Evolutionary conservation across 805 yeast genomes (phyloP).

Genomic region (Teunomyces cretensis): DNA sequence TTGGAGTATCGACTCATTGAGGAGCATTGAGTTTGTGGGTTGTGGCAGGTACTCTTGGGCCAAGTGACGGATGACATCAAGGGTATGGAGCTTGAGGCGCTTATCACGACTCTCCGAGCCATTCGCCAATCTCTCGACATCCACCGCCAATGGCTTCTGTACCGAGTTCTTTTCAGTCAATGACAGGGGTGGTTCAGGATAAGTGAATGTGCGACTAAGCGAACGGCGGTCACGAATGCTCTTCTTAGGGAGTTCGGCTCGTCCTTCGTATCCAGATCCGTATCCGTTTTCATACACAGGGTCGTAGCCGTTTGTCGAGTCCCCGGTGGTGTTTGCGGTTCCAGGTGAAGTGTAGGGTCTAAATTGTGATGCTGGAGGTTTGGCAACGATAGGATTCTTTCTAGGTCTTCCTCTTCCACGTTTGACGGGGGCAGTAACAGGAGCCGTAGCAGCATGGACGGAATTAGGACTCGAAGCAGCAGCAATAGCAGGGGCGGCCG

Average conservation of each 20-base stretch:
- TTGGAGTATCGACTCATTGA: slow-evolving; percentile 24
- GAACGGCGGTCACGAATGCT: slow-evolving; percentile 2
- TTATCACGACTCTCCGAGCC: slow-evolving; percentile 21
- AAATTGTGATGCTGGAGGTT: neutral
- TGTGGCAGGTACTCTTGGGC: slow-evolving; percentile 28
- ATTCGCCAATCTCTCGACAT: slow-evolving; percentile 27
- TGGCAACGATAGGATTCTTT: neutral
- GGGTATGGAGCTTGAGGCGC: slow-evolving; percentile 28
- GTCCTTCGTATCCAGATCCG: neutral
- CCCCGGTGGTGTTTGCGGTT: neutral
- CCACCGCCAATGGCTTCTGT: slow-evolving; percentile 29
- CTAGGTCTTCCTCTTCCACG: slow-evolving; percentile 1
- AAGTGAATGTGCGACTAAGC: neutral
- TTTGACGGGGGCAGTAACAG: neutral
- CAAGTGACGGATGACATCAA: slow-evolving; percentile 38
- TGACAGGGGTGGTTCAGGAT: slow-evolving; percentile 10
- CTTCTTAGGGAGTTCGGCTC: neutral
- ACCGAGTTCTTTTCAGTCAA: slow-evolving; percentile 14
- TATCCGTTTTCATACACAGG: neutral
- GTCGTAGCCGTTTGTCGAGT: neutral
- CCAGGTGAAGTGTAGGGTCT: neutral
- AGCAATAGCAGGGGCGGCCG: neutral
- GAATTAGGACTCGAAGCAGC: neutral
- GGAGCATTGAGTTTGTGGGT: neutral
- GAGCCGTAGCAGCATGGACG: neutral